Base-by-base conservation (phyloP, 2,329 filamentous ascomycete species). In the Alternaria metachromatica region DNA sequence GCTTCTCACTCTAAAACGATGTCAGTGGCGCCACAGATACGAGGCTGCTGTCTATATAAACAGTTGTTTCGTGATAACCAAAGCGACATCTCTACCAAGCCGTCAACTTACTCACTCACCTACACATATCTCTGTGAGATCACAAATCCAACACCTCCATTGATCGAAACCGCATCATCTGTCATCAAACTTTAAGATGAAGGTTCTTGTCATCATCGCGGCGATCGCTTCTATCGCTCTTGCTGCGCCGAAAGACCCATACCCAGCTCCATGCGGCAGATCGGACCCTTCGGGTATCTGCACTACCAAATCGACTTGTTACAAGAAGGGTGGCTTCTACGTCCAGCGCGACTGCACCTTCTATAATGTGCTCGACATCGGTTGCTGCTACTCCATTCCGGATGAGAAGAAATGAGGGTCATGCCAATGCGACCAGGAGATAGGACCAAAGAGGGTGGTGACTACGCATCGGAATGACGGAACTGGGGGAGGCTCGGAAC, bases 281-380 rank as follows among this genome's bases (percentile, higher is more conserved):
- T 72, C 69, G 12, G 64, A 64, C 28, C 74, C 74, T 6, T 75
- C 72, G 2, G 74, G 74, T 30, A 69, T 74, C 48, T 76, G 74
- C 63, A 70, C 71, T 1, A 74, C 71, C 12, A 68, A 76, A 62
- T 15, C 58, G 18, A 70, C 67, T 7, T 76, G 73, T 58, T 64
- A 65, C 56, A 64, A 68, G 53, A 66, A 71, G 49, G 72, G 72
- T 9, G 74, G 74, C 18, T 73, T 76, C 51, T 76, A 67, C 18
- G 73, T 76, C n/a, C 73, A 76, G 62, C 63, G 74, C 8, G 74
- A 76, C 49, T 76, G 74, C 57, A 66, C 65, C 2, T 76, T 76
- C 48, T 76, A 76, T 58, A 69, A 76, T 44, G 72, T 76, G 11
- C 55, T 71, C 41, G 74, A 76, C 45, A 70, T 76, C 37, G 72